Conservation (phyloP, 208 protist genomes). For the Leptomonas seymouri region DNA sequence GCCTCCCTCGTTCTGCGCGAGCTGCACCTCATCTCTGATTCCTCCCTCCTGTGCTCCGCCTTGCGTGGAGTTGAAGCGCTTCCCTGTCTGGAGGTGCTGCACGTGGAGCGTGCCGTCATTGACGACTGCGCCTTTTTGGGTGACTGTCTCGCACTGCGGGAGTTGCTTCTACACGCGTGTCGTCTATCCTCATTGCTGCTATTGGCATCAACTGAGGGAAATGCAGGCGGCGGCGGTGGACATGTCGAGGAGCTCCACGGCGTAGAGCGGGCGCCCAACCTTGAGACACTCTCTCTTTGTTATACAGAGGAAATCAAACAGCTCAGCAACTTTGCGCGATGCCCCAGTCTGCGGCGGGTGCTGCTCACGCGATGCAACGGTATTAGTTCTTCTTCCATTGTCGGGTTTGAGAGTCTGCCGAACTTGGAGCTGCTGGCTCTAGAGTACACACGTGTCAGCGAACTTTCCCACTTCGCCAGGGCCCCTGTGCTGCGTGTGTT, state of each 20-base stretch:
- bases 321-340: constrained; percentile 41
- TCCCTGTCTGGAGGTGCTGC: constrained; percentile 54
- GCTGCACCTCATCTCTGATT: constrained; percentile 57
- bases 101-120: constrained; percentile 47
- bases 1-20: constrained; percentile 37
- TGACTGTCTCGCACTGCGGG: constrained; percentile 34
- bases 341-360: constrained; percentile 44
- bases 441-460: constrained; percentile 68
- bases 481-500: constrained; percentile 40
- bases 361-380: constrained; percentile 63
- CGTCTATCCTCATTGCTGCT: constrained; percentile 32
- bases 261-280: constrained; percentile 40
- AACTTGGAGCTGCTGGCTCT: constrained; percentile 44
- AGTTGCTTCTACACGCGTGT: constrained; percentile 59
- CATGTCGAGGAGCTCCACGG: constrained; percentile 31
- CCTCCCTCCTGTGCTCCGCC: constrained; percentile 35
- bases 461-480: constrained; percentile 34
- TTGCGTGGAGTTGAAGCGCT: constrained; percentile 49
- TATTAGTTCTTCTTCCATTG: constrained; percentile 43
- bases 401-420: constrained; percentile 45
- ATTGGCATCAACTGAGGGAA: background rate
- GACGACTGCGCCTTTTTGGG: constrained; percentile 52
- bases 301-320: constrained; percentile 49
- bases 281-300: constrained; percentile 56
- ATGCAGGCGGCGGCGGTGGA: background rate